phyloP scores from a whole-genome alignment of 345 rosid species.

The Zanthoxylum bungeanum region DNA sequence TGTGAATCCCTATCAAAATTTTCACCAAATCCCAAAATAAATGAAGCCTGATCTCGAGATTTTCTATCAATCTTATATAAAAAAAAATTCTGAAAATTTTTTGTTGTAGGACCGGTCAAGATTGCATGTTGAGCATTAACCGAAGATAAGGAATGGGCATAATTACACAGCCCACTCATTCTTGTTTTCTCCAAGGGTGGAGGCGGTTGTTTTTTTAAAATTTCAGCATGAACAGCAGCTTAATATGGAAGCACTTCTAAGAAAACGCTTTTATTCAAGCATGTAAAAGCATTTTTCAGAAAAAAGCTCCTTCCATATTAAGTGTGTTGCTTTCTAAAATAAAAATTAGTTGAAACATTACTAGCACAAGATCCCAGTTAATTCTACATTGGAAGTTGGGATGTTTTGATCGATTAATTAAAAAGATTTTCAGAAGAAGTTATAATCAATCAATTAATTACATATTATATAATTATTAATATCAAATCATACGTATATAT shows the following conservation, averaged over 20 bases:
- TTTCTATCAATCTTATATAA: too few species aligned
- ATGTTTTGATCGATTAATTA: constrained; percentile 6
- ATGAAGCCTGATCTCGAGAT: too few species aligned
- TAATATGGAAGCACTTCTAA: neutral
- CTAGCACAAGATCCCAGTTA: neutral
- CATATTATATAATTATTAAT: neutral
- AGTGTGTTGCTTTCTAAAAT: neutral
- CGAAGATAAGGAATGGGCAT: neutral
- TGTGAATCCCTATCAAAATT: too few species aligned
- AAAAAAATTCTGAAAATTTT: too few species aligned
- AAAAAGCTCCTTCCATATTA: neutral
- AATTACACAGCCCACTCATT: neutral
- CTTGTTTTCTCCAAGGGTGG: neutral
- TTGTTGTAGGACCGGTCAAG: neutral
- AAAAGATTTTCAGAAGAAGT: neutral
- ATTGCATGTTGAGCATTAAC: neutral
- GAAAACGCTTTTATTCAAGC: neutral
- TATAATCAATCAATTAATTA: too few species aligned
- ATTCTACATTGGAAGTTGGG: constrained; percentile 1
- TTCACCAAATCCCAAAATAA: too few species aligned
- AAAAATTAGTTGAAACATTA: neutral
- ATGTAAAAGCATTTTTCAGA: neutral
- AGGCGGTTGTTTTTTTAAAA: neutral
- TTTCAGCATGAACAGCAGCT: neutral
- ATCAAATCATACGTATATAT: too few species aligned